A percentile compares a stretch with the other conserved stretches of the same genome.
Conservation (phyloP, 2,329 filamentous ascomycete genomes). For the Periglandula ipomoeae region DNA sequence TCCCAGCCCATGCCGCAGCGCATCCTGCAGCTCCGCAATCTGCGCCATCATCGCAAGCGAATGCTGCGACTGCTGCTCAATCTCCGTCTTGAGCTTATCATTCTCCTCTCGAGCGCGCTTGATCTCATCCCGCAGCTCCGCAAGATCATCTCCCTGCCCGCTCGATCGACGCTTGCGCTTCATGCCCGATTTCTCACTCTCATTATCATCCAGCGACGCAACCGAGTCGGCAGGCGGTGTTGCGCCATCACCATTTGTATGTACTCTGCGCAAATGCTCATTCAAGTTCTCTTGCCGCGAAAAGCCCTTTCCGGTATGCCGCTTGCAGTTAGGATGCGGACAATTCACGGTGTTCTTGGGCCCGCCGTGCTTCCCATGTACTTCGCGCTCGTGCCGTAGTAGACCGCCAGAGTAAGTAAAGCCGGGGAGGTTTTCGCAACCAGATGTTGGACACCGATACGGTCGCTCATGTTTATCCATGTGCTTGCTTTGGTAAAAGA, state of each 20-base stretch:
- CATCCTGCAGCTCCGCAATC: conserved; percentile 36
- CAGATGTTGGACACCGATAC: conserved; percentile 74
- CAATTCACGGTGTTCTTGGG: conserved; percentile 84
- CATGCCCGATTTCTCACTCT: conserved; percentile 33
- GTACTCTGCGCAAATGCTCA: conserved; percentile 86
- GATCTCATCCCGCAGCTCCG: conserved; percentile 52
- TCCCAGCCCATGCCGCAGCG: conserved; percentile 26
- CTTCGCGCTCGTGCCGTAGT: conserved; percentile 82
- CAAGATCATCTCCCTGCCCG: conserved; percentile 35
- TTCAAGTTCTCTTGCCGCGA: conserved; percentile 89
- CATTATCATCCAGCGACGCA: conserved; percentile 36
- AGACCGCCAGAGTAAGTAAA: conserved; percentile 94
- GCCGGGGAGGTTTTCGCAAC: conserved; percentile 83
- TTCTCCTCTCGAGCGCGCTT: conserved; percentile 60
- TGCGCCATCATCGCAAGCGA: conserved; percentile 39
- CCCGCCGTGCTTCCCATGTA: conserved; percentile 82
- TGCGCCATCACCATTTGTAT: conserved; percentile 43
- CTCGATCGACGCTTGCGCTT: conserved; percentile 39
- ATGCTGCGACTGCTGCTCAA: conserved; percentile 39
- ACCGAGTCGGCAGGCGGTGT: conserved; percentile 25
- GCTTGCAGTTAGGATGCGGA: conserved; percentile 79
- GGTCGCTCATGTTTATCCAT: conserved; percentile 97
- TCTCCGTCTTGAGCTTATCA: conserved; percentile 43
- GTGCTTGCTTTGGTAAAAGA: conserved; percentile 59
- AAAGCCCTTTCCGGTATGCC: conserved; percentile 80